Evolutionary conservation across 805 yeast species (phyloP).

Genomic region (Yarrowia bubula): DNA sequence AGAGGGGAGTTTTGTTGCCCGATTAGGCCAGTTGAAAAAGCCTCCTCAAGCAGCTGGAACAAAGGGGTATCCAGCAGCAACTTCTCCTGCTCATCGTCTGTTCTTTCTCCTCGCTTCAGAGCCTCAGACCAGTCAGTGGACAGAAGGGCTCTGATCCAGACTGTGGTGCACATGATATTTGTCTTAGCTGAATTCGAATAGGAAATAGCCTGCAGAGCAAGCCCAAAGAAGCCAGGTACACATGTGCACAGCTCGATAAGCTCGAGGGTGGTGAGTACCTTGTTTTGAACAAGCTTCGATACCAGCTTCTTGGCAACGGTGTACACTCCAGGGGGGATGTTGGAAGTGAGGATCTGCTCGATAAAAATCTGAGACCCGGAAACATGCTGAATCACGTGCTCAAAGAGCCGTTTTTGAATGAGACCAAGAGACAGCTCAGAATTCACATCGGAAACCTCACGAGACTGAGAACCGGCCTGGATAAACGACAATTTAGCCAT

Average conservation of each 20-base stretch:
- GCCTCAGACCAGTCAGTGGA: background rate
- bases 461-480: background rate
- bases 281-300: background rate
- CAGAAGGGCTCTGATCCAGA: conserved; percentile 9
- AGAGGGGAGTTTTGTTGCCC: conserved; percentile 6
- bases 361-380: background rate
- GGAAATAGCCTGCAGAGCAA: conserved; percentile 2
- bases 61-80: background rate
- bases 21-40: background rate
- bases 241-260: background rate
- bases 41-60: background rate
- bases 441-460: conserved; percentile 4
- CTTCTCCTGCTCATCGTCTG: background rate
- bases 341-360: background rate
- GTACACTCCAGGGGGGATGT: background rate
- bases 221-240: background rate
- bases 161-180: background rate
- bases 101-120: background rate
- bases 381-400: background rate
- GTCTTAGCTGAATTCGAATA: background rate
- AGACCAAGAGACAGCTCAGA: background rate
- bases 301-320: background rate
- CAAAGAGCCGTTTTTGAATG: background rate
- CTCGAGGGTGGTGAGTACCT: conserved; percentile 1
- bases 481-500: conserved; percentile 57